Evolutionary conservation across 129 eudicot species (phyloP).

Genomic region (Heracleum sosnowskyi): DNA sequence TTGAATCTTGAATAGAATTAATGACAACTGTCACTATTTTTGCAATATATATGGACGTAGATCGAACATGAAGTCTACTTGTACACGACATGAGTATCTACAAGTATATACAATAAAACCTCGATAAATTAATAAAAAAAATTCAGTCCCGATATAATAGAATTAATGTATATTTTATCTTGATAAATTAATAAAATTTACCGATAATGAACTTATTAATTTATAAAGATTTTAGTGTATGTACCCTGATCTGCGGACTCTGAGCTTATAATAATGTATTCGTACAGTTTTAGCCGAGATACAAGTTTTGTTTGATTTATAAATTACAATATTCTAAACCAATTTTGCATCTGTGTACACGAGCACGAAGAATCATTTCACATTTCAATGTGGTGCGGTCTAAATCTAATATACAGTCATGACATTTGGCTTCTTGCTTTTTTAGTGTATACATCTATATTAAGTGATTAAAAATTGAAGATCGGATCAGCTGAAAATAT

Average conservation of each 20-base stretch:
- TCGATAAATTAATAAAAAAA: no score
- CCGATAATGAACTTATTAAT: no score
- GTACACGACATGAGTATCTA: background rate
- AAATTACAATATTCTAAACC: background rate
- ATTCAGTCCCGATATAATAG: no score
- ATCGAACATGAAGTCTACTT: background rate
- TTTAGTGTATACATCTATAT: background rate
- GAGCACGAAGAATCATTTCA: conserved; percentile 17
- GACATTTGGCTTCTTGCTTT: background rate
- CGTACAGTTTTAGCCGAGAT: background rate
- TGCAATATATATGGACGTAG: background rate
- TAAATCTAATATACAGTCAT: background rate
- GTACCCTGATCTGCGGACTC: background rate
- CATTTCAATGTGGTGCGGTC: background rate
- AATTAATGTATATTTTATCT: no score
- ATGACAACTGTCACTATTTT: background rate
- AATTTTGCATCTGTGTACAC: conserved; percentile 10
- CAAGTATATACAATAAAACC: no score
- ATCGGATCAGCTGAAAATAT: no score
- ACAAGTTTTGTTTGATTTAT: background rate
- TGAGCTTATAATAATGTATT: background rate
- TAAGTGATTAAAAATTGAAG: no score
- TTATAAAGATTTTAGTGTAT: no score
- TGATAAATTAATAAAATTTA: no score
- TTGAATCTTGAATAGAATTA: no score